Percentiles rank a stretch among this genome's conserved stretches.
phyloP scores from a whole-genome alignment of 768 basidiomycete species.

The Dacryopinax spathularia region DNA sequence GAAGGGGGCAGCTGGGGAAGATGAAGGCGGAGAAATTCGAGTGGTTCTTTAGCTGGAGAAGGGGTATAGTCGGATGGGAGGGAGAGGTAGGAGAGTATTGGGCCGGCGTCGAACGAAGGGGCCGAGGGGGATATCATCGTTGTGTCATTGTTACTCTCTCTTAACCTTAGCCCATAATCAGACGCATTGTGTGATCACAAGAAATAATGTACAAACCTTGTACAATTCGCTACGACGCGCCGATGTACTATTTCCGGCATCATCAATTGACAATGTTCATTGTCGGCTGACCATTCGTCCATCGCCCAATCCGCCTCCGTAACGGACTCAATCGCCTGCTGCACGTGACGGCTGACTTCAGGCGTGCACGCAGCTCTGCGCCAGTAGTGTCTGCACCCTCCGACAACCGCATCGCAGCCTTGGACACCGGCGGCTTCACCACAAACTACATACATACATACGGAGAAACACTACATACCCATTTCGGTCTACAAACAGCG shows the following conservation, averaged over 20 bases:
- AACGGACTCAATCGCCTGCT: not conserved
- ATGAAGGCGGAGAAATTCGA: not conserved
- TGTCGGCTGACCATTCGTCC: no score
- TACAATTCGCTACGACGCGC: no score
- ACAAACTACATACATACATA: not conserved
- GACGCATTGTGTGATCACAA: no score
- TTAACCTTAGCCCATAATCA: no score
- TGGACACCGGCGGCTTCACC: not conserved
- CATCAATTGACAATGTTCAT: no score
- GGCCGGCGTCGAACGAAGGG: not conserved
- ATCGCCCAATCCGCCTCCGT: not conserved
- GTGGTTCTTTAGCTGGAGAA: not conserved
- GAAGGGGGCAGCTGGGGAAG: not conserved
- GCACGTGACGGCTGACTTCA: conserved; percentile 5
- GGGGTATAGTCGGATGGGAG: not conserved
- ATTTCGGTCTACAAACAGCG: not conserved
- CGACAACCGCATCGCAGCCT: no score
- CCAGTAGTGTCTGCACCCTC: no score
- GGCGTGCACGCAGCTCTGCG: not conserved
- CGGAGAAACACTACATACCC: not conserved
- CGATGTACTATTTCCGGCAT: no score
- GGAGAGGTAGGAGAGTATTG: not conserved
- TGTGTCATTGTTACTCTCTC: not conserved
- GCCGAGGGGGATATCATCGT: not conserved
- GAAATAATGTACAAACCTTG: no score